Percentiles rank a stretch among this genome's conserved stretches.
Conservation (phyloP, 352 stramenopile genomes). For the Phytophthora foliorum region DNA sequence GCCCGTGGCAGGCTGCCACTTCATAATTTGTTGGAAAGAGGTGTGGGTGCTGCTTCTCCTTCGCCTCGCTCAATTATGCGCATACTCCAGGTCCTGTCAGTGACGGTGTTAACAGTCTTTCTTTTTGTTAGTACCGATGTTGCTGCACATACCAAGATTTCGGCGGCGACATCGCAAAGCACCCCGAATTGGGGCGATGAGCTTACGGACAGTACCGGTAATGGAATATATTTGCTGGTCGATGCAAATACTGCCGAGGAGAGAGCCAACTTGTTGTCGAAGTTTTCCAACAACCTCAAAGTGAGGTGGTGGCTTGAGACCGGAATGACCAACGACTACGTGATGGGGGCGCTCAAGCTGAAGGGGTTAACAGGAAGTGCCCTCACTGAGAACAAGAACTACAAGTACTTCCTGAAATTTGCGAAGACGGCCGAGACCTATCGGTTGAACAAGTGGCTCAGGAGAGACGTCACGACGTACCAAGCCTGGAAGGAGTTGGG, state of each 20-base stretch:
- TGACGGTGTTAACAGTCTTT: no score
- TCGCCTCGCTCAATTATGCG: no score
- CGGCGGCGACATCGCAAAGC: no score
- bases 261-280: background rate
- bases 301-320: background rate
- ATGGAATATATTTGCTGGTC: no score
- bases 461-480: background rate
- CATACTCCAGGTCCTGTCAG: no score
- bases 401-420: conserved; percentile 1
- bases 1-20: no score
- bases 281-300: background rate
- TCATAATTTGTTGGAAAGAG: no score
- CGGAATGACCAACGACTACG: background rate
- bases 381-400: background rate
- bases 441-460: background rate
- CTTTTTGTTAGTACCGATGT: no score
- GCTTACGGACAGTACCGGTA: no score
- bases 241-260: background rate
- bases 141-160: no score
- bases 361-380: background rate
- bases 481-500: background rate
- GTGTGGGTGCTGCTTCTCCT: no score
- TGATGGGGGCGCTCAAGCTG: background rate
- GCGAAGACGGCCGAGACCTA: background rate
- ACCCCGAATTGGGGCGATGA: no score